Conservation (phyloP, 441 rosid species). For the Macaranga tanarius region DNA sequence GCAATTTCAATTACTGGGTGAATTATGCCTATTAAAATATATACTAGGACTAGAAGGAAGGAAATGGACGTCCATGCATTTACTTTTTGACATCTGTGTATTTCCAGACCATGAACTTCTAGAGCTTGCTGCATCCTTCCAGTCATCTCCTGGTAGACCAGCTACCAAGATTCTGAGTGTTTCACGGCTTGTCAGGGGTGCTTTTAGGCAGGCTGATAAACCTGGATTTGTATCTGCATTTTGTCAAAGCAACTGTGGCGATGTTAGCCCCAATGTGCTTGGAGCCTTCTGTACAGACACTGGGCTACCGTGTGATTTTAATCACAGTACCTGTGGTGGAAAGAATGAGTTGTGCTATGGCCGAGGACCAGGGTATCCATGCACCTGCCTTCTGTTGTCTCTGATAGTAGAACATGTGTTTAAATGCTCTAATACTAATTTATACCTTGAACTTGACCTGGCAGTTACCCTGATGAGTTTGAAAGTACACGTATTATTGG, state of each 20-base stretch:
- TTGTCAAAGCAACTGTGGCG: conserved; percentile 95
- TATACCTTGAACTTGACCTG: conserved; percentile 28
- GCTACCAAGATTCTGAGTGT: conserved; percentile 61
- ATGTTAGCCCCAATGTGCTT: conserved; percentile 93
- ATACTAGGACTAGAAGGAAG: background rate
- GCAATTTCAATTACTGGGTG: background rate
- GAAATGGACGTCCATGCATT: conserved; percentile 15
- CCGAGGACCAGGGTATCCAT: conserved; percentile 90
- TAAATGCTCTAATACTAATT: conserved; percentile 14
- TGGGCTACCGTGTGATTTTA: conserved; percentile 93
- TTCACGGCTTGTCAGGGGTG: conserved; percentile 75
- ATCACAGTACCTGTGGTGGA: conserved; percentile 94
- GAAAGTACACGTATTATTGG: conserved; percentile 91
- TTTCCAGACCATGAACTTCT: conserved; percentile 66
- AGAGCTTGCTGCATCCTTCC: conserved; percentile 86
- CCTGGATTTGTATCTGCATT: conserved; percentile 92
- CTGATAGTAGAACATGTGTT: background rate
- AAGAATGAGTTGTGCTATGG: conserved; percentile 90
- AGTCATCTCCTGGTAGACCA: conserved; percentile 67
- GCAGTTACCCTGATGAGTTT: conserved; percentile 88
- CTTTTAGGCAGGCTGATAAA: conserved; percentile 68
- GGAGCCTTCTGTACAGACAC: conserved; percentile 90
- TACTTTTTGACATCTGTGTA: conserved; percentile 23
- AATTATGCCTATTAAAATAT: background rate
- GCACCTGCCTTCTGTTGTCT: conserved; percentile 15